Conservation (phyloP, 805 yeast genomes). For the Blastobotrys chiropterorum region DNA sequence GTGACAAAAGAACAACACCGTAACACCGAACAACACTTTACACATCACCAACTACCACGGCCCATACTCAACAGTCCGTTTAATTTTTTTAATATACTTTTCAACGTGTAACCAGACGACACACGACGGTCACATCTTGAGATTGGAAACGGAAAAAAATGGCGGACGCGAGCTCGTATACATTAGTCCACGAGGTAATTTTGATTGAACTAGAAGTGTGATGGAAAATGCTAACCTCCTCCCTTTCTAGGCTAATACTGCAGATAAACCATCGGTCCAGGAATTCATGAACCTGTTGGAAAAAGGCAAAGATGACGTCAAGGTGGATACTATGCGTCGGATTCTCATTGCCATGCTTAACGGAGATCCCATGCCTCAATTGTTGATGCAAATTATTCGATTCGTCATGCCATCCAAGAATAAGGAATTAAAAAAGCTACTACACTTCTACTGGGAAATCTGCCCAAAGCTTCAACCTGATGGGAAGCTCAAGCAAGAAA, state of each 20-base stretch:
- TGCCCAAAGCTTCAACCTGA: slow-evolving; percentile 84
- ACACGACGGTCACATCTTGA: neutral
- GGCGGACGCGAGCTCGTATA: slow-evolving; percentile 39
- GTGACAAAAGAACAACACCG: neutral
- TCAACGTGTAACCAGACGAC: neutral
- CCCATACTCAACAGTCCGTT: no score
- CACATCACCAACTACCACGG: neutral
- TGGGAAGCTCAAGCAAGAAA: slow-evolving; percentile 94
- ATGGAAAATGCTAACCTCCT: neutral
- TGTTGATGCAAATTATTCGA: slow-evolving; percentile 94
- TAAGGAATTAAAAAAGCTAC: slow-evolving; percentile 84
- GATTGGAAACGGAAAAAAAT: slow-evolving; percentile 14
- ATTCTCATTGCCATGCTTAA: slow-evolving; percentile 82
- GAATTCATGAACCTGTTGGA: slow-evolving; percentile 78
- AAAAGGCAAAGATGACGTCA: slow-evolving; percentile 82
- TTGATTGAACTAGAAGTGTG: neutral
- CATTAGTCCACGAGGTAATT: slow-evolving; percentile 26
- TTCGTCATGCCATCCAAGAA: slow-evolving; percentile 94
- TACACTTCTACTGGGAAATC: slow-evolving; percentile 96
- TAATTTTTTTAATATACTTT: no score
- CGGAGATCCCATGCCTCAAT: slow-evolving; percentile 87
- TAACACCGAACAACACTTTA: neutral
- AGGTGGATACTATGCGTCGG: slow-evolving; percentile 83
- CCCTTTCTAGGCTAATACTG: slow-evolving; percentile 16
- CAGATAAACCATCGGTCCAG: slow-evolving; percentile 44